A percentile compares a stretch with the other conserved stretches of the same genome.
These are phyloP conservation scores for Crithidia bombi DNA, from an alignment of 208 protist genomes.

Conservation along the genomic window DNA sequence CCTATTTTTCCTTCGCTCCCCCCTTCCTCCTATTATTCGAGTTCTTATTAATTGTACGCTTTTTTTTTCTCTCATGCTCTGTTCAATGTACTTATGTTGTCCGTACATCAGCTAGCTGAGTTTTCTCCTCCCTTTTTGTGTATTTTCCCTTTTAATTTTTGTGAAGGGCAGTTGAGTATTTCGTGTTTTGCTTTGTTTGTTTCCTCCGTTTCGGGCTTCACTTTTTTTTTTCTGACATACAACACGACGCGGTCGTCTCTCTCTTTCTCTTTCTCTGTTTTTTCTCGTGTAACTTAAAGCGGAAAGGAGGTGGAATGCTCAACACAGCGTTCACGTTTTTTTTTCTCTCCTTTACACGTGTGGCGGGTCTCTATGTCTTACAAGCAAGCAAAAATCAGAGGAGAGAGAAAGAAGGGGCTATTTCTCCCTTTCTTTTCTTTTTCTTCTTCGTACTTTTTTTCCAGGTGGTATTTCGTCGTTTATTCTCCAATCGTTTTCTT, in stretches of 20 bases:
- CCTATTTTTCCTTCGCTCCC: too few relatives aligned
- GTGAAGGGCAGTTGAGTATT: neutral
- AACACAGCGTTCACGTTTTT: neutral
- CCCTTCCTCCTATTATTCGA: too few relatives aligned
- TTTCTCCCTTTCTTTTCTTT: too few relatives aligned
- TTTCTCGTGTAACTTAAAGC: neutral
- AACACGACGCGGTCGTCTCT: neutral
- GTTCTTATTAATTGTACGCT: too few relatives aligned
- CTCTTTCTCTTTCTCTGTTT: neutral
- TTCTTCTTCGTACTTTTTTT: neutral
- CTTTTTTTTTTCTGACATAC: too few relatives aligned
- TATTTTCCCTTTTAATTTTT: neutral
- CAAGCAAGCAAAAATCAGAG: too few relatives aligned
- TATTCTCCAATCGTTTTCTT: neutral
- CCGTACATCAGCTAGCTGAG: too few relatives aligned
- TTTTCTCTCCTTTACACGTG: neutral
- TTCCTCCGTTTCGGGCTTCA: neutral
- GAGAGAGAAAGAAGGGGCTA: neutral
- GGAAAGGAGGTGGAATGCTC: neutral
- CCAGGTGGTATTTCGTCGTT: neutral
- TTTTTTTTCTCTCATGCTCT: too few relatives aligned
- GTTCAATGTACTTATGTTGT: too few relatives aligned
- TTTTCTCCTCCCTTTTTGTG: neutral
- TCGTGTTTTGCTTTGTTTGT: neutral
- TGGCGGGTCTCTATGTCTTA: too few relatives aligned